Base-by-base conservation (phyloP, 1,284 basidiomycete genomes). In the Cryptococcus sp. region DNA sequence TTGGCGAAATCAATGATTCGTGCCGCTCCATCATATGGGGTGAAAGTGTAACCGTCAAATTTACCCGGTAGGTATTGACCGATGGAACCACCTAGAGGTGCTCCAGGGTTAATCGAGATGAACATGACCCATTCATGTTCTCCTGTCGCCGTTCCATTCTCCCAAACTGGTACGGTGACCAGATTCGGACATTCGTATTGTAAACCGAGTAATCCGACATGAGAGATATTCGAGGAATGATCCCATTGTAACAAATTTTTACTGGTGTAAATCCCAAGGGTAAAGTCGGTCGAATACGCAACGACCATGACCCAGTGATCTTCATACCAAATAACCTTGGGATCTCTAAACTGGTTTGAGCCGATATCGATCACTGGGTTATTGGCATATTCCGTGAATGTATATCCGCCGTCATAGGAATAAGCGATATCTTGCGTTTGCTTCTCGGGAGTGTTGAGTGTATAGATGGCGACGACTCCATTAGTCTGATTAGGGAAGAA, bases 401-500 rank as follows among this genome's bases (percentile, higher is more conserved):
- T 72, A 61, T 76, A 71, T 14, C 78, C 79, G 7, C 67, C 71
- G 53, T 80, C 78, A 14, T 58, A 58, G 4, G 72, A 74, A 59
- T 73, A 78, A 13, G 78, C 74, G 42, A 79, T 61, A 45, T 72
- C 66, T 60, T 78, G 76, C 5, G 61, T 67, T 61, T 79, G 69
- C 32, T 64, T 60, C 13, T 68, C 59, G 5, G 67, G 62, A 11
- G 70, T 76, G 60, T 77, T 70, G 50, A 77, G 70, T 14, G 78
- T 79, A 61, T 79, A 79, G 50, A 79, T 71, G 34, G 78, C 78
- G 5, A 79, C 75, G 47, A 80, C 72, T 34, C 77, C 68, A 49
- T 70, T 64, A 15, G 62, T 70, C 52, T 72, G 66, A 57, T 73
- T 60, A 4, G 63, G 58, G 61, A 79, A 79, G 63, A 79, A 71